phyloP scores from a whole-genome alignment of 73 alveolate genomes.

The Uronychia binucleata region DNA sequence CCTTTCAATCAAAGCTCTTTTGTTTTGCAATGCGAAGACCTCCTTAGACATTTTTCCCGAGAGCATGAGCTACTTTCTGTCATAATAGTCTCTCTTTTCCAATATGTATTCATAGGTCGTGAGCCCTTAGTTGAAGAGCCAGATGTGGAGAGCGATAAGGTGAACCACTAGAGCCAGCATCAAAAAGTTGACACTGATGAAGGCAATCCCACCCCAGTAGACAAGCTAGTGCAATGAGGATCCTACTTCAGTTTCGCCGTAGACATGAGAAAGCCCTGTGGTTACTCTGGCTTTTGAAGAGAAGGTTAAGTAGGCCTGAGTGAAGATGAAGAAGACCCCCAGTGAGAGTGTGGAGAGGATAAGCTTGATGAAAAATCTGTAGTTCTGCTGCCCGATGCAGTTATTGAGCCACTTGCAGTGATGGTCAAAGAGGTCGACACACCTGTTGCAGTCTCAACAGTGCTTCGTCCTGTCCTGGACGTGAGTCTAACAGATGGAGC shows the following conservation, averaged over 20 bases:
- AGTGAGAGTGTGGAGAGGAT: neutral
- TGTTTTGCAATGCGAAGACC: neutral
- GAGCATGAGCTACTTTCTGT: neutral
- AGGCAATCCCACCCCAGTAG: neutral
- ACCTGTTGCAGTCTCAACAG: constrained; percentile 67
- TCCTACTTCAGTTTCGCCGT: neutral
- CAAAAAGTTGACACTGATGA: neutral
- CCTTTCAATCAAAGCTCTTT: neutral
- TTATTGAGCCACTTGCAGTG: constrained; percentile 92
- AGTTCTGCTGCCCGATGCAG: constrained; percentile 77
- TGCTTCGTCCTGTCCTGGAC: constrained; percentile 40
- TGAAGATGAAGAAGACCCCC: neutral
- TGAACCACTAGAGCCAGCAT: neutral
- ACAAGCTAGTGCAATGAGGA: neutral
- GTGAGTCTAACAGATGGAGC: constrained; percentile 17
- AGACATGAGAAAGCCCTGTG: neutral
- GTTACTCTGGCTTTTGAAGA: neutral
- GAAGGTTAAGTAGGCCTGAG: neutral
- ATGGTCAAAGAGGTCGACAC: constrained; percentile 82
- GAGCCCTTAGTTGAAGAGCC: constrained; percentile 10
- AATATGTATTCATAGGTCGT: constrained; percentile 19
- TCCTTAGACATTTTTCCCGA: neutral
- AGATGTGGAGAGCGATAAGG: neutral
- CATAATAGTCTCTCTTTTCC: constrained; percentile 4
- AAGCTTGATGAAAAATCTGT: constrained; percentile 1